Evolutionary conservation across 257 asterid species (phyloP), one percentile per base, ranked within the genome.

Genomic region (Scutellaria baicalensis): DNA sequence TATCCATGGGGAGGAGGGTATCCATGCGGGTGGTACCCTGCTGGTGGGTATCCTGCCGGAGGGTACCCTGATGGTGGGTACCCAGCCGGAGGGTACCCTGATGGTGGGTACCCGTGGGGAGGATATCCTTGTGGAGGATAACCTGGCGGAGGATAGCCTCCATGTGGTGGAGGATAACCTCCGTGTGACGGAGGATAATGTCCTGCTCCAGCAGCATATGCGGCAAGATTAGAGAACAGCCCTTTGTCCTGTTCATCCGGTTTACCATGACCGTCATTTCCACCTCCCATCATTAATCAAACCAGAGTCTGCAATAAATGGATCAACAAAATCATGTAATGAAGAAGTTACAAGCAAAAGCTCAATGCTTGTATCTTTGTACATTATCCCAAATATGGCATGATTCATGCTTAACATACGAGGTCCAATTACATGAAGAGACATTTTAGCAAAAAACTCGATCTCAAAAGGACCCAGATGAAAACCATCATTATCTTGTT

Each of bases 211-310:
- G 82, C 80, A 5, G 89, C 95, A 75, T 79, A 84, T 21, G 77
- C 84, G 51, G 88, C 92, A 17, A 89, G 84, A 81, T 75, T 54
- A 51, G 96, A 88, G 82, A 89, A 88, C 64, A 86, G 35, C 75
- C 98, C 98, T 69, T 81, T 92, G 65, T 92, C 94, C 76, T 78
- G 86, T 71, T 82, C 91, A 57, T 92, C 91, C 56, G 68, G 83
- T 61, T 44, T 48, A 43, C 75, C 74, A n/a, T 68, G 66, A 59
- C 74, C 76, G 64, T 72, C 60, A 57, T 76, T 78, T 74, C 87
- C 82, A 56, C 69, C 80, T 64, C 71, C 85, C 91, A 83, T 83
- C 62, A 36, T 74, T 68, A 56, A 40, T 44, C 60, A 44, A 75
- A 43, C 38, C 61, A 59, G 35, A 33, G 47, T 55, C 72, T 64